phyloP scores from a whole-genome alignment of 2,329 filamentous ascomycete species.

The Nannizzia gypsea region DNA sequence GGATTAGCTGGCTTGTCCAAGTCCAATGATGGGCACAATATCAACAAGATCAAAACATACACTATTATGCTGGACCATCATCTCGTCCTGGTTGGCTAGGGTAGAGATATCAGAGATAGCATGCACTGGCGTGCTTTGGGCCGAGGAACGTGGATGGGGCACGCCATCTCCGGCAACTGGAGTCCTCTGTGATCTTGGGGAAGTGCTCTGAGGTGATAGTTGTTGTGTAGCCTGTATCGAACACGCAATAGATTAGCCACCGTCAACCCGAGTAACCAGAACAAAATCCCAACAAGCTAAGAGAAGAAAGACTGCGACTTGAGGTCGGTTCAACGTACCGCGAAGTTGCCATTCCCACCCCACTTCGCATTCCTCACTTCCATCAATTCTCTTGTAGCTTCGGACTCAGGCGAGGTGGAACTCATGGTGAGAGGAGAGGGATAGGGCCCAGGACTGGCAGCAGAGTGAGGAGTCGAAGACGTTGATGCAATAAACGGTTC shows the following conservation, averaged over 20 bases:
- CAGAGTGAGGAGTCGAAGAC: conserved; percentile 18
- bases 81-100: not conserved
- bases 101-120: not conserved
- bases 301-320: not conserved
- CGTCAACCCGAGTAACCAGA: not conserved
- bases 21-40: not conserved
- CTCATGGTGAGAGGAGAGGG: conserved; percentile 10
- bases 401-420: conserved; percentile 11
- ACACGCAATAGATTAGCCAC: not conserved
- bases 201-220: conserved; percentile 4
- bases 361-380: conserved; percentile 13
- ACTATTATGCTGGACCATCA: not conserved
- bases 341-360: conserved; percentile 9
- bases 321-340: conserved; percentile 9
- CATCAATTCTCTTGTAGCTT: conserved; percentile 13
- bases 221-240: not conserved
- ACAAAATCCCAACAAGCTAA: not conserved
- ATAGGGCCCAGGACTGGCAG: conserved; percentile 15
- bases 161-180: not conserved
- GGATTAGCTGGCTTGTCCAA: not conserved
- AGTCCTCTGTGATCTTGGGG: conserved; percentile 4
- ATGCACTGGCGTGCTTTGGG: not conserved
- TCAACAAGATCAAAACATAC: not conserved
- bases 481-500: conserved; percentile 29
- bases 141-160: conserved; percentile 1